Base-by-base conservation (phyloP, 73 alveolate species). In the Paraurostyla sp. region DNA sequence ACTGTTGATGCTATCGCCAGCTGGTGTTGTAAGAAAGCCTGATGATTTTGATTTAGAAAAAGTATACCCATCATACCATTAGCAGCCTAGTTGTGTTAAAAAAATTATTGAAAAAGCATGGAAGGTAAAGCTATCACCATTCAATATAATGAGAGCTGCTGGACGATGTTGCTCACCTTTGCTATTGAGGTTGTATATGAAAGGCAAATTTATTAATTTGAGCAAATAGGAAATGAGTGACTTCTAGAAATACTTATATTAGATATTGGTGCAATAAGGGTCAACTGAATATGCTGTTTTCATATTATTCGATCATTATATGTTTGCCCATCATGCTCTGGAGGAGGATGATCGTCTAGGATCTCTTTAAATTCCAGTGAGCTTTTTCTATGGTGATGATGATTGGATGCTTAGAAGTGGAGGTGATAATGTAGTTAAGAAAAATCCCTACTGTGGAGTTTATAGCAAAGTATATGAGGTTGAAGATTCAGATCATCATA, bases 1-100 rank as follows among this genome's bases (percentile, higher is more conserved):
- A 49, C 25, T 88, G 57, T n/a, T 78, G 16, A 1, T 88, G 59
- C 43, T 88, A 33, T 60, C 89, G 25, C 92, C 94, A 4, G 41
- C 68, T 15, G 94, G 94, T 7, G 78, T 88, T 41, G 25, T 73
- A 35, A 50, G 62, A 0, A 27, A 71, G 2, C 76, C 87, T 9
- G 90, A 71, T 0, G 73, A 80, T 0, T 75, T 71, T 22, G 52
- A 62, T 29, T 35, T 62, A 23, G 80, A 29, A 13, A 6, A 13
- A 13, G 32, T 6, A 35, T 35, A 22, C 80, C 80, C 80, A 62
- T 45, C 6, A 22, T 23, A 13, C 16, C 3, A 32, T 15, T 15
- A 35, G 58, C 80, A 45, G 4, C 80, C 80, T 25, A 62, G 29
- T 22, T 62, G 16, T 29, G 48, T 35, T 7, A 22, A 22, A 25